Evolutionary conservation across 2,329 filamentous ascomycete genomes (phyloP).

Genomic region (Coniella lustricola): DNA sequence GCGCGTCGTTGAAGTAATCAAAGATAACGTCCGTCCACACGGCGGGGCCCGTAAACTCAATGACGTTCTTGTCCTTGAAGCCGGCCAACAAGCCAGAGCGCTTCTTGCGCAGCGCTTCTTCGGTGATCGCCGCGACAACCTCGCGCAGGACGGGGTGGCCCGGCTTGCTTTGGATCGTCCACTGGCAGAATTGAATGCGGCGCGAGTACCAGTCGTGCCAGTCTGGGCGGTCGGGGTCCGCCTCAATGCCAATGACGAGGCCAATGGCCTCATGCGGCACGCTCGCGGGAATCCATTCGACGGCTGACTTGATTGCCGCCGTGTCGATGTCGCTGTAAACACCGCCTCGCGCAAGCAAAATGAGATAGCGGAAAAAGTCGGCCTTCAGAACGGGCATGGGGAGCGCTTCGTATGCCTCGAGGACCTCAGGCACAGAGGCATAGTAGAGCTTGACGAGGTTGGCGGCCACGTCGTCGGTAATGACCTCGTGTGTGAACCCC

Average conservation of each 20-base stretch:
- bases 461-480: conserved; percentile 81
- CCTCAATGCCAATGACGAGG: conserved; percentile 89
- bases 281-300: conserved; percentile 77
- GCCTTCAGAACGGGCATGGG: conserved; percentile 71
- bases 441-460: conserved; percentile 83
- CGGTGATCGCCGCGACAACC: conserved; percentile 78
- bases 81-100: conserved; percentile 55
- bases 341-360: conserved; percentile 53
- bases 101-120: conserved; percentile 71
- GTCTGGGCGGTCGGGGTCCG: conserved; percentile 85
- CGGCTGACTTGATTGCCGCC: conserved; percentile 69
- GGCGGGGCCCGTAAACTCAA: conserved; percentile 91
- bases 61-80: conserved; percentile 62
- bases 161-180: conserved; percentile 95
- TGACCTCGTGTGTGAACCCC: conserved; percentile 90
- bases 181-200: conserved; percentile 96
- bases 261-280: conserved; percentile 75
- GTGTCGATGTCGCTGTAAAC: conserved; percentile 93
- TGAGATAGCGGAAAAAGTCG: conserved; percentile 71
- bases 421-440: conserved; percentile 69
- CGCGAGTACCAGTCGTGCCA: conserved; percentile 96
- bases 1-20: conserved; percentile 84
- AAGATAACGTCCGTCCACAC: conserved; percentile 93
- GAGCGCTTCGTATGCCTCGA: conserved; percentile 68
- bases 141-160: conserved; percentile 89